Evolutionary conservation across 495 filamentous ascomycete genomes (phyloP).

Genomic region (Talaromyces nanjingensis): DNA sequence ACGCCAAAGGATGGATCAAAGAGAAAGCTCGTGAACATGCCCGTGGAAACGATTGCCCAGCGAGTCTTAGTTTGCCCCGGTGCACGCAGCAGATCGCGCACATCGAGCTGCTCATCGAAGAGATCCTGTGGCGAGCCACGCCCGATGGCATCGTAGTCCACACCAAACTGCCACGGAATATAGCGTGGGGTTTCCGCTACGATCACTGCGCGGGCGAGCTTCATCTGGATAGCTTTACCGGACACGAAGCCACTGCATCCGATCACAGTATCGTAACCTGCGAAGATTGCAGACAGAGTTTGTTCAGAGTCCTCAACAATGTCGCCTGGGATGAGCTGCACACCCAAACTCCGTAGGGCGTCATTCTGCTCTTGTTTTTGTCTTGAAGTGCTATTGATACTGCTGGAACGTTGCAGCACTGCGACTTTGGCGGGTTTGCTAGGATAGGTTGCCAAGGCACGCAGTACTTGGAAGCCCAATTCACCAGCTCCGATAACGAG

Average conservation of each 20-base stretch:
- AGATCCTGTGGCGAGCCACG: constrained; percentile 45
- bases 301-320: constrained; percentile 27
- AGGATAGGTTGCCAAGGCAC: constrained; percentile 37
- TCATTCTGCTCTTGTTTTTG: constrained; percentile 19
- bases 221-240: constrained; percentile 42
- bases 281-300: constrained; percentile 38
- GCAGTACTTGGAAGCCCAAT: constrained; percentile 48
- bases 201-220: constrained; percentile 44
- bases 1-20: constrained; percentile 52
- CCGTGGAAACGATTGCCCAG: constrained; percentile 55
- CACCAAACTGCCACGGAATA: constrained; percentile 61
- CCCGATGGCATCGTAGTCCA: constrained; percentile 57
- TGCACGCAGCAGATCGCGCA: constrained; percentile 42
- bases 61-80: constrained; percentile 30
- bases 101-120: constrained; percentile 56
- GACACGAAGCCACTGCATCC: constrained; percentile 47
- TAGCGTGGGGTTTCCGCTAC: constrained; percentile 36
- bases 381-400: constrained; percentile 26
- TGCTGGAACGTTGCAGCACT: constrained; percentile 42
- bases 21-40: constrained; percentile 60
- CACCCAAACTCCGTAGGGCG: constrained; percentile 24
- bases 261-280: constrained; percentile 43
- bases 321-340: constrained; percentile 40
- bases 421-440: constrained; percentile 25
- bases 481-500: constrained; percentile 58